phyloP scores from a whole-genome alignment of 176 grass and related monocot species.

The Bromus sterilis region DNA sequence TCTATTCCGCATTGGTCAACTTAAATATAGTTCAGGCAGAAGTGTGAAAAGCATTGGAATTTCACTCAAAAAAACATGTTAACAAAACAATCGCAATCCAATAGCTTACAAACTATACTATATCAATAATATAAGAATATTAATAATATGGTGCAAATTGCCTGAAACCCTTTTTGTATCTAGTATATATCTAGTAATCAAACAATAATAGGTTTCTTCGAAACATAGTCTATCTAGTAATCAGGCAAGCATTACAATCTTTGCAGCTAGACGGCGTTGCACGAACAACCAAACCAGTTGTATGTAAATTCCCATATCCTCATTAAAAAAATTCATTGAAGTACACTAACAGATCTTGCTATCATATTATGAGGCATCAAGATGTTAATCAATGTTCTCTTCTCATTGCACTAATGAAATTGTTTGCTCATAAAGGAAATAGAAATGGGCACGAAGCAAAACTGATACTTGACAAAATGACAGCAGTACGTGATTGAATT shows the following conservation, averaged over 20 bases:
- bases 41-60: neutral
- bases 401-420: neutral
- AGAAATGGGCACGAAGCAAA: no score
- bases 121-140: no score
- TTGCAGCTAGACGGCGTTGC: neutral
- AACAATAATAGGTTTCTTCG: neutral
- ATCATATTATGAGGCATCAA: neutral
- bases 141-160: neutral
- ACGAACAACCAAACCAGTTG: neutral
- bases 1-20: neutral
- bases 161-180: neutral
- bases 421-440: neutral
- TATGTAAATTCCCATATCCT: no score
- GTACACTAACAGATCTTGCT: neutral
- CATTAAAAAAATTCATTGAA: no score
- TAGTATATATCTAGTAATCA: no score
- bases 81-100: neutral
- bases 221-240: no score
- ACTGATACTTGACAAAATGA: conserved; percentile 1
- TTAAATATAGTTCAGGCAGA: neutral
- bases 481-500: neutral
- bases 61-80: no score
- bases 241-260: neutral
- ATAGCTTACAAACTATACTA: neutral
- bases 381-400: neutral